Conservation (phyloP, 192 early-diverging fungal genomes). For the Coemansia sp. region DNA sequence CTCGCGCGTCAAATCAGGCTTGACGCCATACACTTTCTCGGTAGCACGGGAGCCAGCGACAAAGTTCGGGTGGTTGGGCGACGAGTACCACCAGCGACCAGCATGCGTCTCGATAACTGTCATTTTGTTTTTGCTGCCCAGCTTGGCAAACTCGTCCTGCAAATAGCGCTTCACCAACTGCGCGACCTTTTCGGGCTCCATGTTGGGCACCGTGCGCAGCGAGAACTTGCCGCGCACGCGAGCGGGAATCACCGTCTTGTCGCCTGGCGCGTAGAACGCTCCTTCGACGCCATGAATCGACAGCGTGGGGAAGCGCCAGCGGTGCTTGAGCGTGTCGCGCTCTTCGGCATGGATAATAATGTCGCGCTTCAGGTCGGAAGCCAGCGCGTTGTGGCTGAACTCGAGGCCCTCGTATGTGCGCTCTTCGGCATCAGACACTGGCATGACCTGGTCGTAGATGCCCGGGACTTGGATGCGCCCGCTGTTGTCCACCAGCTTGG, state of each 20-base stretch:
- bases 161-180: constrained; percentile 73
- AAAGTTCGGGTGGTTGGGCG: constrained; percentile 90
- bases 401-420: constrained; percentile 78
- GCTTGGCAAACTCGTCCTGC: constrained; percentile 83
- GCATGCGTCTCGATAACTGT: constrained; percentile 73
- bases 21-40: constrained; percentile 86
- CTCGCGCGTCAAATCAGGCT: constrained; percentile 96
- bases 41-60: constrained; percentile 87
- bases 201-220: constrained; percentile 92
- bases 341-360: constrained; percentile 76
- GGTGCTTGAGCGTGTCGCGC: constrained; percentile 80
- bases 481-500: constrained; percentile 76
- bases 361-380: constrained; percentile 74
- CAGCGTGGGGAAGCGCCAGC: constrained; percentile 94
- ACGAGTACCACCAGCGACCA: constrained; percentile 90
- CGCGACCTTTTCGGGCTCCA: constrained; percentile 80
- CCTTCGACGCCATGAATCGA: constrained; percentile 98
- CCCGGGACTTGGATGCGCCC: constrained; percentile 92
- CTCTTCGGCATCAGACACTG: constrained; percentile 80
- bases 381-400: constrained; percentile 60
- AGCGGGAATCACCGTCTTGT: constrained; percentile 97
- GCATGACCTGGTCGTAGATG: constrained; percentile 87
- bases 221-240: constrained; percentile 97
- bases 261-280: constrained; percentile 88
- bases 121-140: constrained; percentile 85